These are phyloP conservation scores for Calonectria multiphialidica DNA, from an alignment of 2,329 filamentous ascomycete species.

Conservation along the genomic window DNA sequence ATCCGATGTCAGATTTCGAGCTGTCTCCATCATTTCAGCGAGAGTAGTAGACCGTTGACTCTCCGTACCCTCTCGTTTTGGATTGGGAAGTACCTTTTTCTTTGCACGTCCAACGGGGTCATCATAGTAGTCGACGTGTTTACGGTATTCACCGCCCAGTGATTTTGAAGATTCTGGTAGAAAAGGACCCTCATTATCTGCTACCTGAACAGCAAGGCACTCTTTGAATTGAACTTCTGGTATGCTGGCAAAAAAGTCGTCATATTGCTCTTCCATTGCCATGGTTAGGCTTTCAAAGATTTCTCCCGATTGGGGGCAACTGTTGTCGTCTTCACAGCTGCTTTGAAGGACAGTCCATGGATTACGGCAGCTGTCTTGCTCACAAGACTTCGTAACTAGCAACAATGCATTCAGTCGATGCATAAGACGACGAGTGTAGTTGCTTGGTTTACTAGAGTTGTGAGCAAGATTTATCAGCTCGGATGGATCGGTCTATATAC, in stretches of 20 bases:
- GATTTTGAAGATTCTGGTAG: conserved; percentile 4
- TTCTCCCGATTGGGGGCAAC: conserved; percentile 1
- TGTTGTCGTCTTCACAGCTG: neutral
- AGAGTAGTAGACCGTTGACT: conserved; percentile 4
- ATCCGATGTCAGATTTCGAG: conserved; percentile 2
- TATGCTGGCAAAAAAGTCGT: conserved; percentile 19
- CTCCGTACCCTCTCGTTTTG: neutral
- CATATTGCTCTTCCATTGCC: conserved; percentile 6
- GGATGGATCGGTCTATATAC: conserved; percentile 4
- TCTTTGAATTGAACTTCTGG: conserved; percentile 22
- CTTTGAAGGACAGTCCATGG: conserved; percentile 59
- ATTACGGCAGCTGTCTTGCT: conserved; percentile 60
- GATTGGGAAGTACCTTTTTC: neutral
- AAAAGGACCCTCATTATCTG: conserved; percentile 19
- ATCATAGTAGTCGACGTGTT: conserved; percentile 12
- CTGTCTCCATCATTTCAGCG: neutral
- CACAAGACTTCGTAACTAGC: conserved; percentile 71
- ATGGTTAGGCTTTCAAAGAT: conserved; percentile 14
- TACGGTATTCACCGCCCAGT: neutral
- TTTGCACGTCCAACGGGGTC: neutral
- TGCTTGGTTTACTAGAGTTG: conserved; percentile 3
- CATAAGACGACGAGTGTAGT: conserved; percentile 44
- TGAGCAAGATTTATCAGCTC: conserved; percentile 21
- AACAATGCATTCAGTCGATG: conserved; percentile 67
- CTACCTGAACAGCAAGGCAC: conserved; percentile 17